Base-by-base conservation (phyloP, 805 yeast genomes). In the Sugiyamaella mastotermitis region DNA sequence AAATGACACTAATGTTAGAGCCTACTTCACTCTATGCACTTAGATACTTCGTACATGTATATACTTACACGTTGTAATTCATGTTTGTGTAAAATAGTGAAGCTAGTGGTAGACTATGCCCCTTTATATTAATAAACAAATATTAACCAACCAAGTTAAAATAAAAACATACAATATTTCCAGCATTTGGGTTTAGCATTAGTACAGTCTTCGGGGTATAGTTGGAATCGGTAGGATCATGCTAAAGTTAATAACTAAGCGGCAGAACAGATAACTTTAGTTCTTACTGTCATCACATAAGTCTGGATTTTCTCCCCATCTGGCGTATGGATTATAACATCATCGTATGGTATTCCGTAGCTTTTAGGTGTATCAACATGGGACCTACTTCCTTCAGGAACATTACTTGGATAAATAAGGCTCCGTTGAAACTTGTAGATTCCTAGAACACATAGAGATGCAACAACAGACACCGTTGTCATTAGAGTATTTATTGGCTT, bases 171-270 rank as follows among this genome's bases (percentile, higher is more conserved):
- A n/a, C n/a, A n/a, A 90, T 90, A 57, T 92, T 90, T 4, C 97
- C 97, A 1, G 97, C 97, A 60, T 90, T 90, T 3, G 97, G 97
- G 34, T 87, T 78, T 36, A 88, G 67, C 15, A 92, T 71, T 18
- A 92, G 52, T 8, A 90, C 71, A 0, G 97, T 84, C 47, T 80
- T 83, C 46, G 73, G 67, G 22, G 69, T 59, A 41, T 77, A 72
- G 15, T 41, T 46, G 3, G 64, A 50, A 3, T 52, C 42, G 24
- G 21, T 30, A 16, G 15, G 42, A 35, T 27, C 21, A n/a, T 31
- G 33, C 30, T 27, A 27, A 6, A 14, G 14, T 9, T 27, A 13
- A 17, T 27, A 11, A 27, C 18, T 9, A 10, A 27, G 30, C 18
- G 14, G 6, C 14, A 7, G 10, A 5, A 27, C 24, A 7, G 9